Conservation (phyloP, 495 filamentous ascomycete genomes). For the Glutinoglossum americanum region DNA sequence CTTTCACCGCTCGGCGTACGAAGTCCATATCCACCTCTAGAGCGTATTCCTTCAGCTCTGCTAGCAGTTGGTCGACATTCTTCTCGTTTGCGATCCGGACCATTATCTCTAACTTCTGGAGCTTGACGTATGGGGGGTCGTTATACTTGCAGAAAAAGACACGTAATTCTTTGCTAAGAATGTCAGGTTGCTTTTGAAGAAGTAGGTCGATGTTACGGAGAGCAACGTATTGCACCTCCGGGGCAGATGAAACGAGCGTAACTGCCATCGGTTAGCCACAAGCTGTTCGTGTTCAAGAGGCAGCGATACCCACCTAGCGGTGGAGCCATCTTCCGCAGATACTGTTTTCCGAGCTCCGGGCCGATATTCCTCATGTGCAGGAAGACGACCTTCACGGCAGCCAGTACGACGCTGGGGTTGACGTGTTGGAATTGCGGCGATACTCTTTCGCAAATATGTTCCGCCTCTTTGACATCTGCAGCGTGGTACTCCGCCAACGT, state of each 20-base stretch:
- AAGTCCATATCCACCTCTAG: constrained; percentile 99
- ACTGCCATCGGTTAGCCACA: constrained; percentile 28
- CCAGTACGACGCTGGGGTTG: constrained; percentile 88
- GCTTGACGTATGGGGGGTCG: constrained; percentile 91
- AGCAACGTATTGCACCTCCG: constrained; percentile 95
- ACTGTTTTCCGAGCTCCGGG: constrained; percentile 54
- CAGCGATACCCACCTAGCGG: constrained; percentile 45
- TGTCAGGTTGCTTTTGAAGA: constrained; percentile 86
- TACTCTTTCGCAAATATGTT: constrained; percentile 95
- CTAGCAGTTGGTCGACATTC: constrained; percentile 85
- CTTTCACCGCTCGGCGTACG: constrained; percentile 76
- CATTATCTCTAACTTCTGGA: constrained; percentile 97
- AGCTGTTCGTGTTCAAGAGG: neutral
- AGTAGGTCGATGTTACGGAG: constrained; percentile 88
- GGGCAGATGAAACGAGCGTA: constrained; percentile 82
- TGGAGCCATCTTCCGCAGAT: constrained; percentile 95
- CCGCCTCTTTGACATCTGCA: constrained; percentile 75
- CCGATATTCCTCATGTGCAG: constrained; percentile 80
- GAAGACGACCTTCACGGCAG: constrained; percentile 94
- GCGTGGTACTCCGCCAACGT: constrained; percentile 79
- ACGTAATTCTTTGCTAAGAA: constrained; percentile 86
- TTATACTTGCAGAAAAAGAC: constrained; percentile 99
- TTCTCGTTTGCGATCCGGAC: constrained; percentile 95
- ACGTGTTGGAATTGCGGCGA: constrained; percentile 96
- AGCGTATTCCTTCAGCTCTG: constrained; percentile 91